Conservation (phyloP, 1,284 basidiomycete genomes). For the Leccinum ponderosum region DNA sequence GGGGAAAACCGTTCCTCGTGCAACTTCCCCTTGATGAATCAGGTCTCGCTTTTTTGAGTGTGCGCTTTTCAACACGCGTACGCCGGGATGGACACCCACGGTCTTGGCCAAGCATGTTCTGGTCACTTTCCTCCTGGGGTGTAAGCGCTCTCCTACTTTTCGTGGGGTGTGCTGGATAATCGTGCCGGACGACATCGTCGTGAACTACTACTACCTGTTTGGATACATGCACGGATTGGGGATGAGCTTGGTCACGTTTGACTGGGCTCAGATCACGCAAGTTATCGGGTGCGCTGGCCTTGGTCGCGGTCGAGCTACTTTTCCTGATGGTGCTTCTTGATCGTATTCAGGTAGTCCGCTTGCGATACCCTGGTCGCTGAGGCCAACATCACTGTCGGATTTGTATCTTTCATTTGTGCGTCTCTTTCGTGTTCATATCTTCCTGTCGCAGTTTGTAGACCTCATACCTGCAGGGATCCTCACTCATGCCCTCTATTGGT, state of each 20-base stretch:
- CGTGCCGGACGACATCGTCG: conserved; percentile 62
- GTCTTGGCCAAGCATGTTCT: conserved; percentile 49
- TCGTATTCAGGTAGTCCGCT: conserved; percentile 47
- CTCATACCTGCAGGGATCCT: conserved; percentile 47
- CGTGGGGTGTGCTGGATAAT: conserved; percentile 78
- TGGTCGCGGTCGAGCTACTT: background rate
- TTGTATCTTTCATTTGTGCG: conserved; percentile 70
- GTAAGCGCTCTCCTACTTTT: conserved; percentile 63
- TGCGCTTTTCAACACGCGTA: no score
- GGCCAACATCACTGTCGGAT: conserved; percentile 80
- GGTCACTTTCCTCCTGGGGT: conserved; percentile 65
- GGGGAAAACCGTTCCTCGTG: no score
- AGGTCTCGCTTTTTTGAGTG: no score
- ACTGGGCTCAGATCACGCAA: conserved; percentile 61
- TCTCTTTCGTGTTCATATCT: background rate
- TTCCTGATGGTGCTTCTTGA: background rate
- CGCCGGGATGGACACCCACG: no score
- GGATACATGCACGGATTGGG: conserved; percentile 77
- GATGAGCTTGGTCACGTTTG: conserved; percentile 67
- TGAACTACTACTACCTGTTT: conserved; percentile 67
- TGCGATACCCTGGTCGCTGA: conserved; percentile 73
- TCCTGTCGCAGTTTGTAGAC: background rate
- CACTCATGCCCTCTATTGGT: conserved; percentile 61
- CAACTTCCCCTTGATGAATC: no score
- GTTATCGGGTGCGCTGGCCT: conserved; percentile 34